Base-by-base conservation (phyloP, 1,284 basidiomycete species). In the Tilletia caries region DNA sequence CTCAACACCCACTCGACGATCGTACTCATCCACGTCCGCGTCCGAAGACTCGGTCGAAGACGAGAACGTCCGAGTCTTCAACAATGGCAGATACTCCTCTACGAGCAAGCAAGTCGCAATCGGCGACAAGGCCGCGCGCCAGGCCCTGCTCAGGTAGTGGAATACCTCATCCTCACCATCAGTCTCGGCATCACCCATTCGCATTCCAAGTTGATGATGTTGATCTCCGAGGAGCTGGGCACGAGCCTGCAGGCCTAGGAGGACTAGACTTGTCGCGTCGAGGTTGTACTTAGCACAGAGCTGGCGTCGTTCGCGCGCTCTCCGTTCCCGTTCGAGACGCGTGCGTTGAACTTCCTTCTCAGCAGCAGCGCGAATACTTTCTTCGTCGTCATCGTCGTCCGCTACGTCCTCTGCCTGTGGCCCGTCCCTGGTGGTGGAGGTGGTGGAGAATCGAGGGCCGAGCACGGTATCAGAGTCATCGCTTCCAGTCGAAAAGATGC, bases 391-490 rank as follows among this genome's bases (percentile, higher is more conserved):
- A 6, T 25, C 48, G 12, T 50, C 48, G 3, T 18, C 18, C 23
- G 18, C 48, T 20, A 20, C 23, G 13, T 50, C 48, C 23, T 54
- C 52, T 5, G 52, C n/a, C n/a, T n/a, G n/a, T n/a, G n/a, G n/a
- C n/a, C n/a, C n/a, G n/a, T n/a, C n/a, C n/a, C n/a, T n/a, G n/a
- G n/a, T n/a, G n/a, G n/a, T n/a, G n/a, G 23, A 3, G 13, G 25
- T 13, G 52, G 5, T 54, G 52, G 52, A 54, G 58, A 62, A 62
- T 6, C 58, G 58, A 34, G 58, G 13, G 3, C 58, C 58, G 18
- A 62, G 58, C 32, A 62, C 58, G 2, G 58, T 62, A 29, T 62
- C 58, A 5, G 58, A 62, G 13, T 62, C 58, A n/a, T 62, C 58
- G 58, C 33, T 62, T 4, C 32, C 58, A 34, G 32, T 29, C 15